Evolutionary conservation across 192 early-diverging fungal species (phyloP).

Genomic region (Chytriomyces hyalinus): DNA sequence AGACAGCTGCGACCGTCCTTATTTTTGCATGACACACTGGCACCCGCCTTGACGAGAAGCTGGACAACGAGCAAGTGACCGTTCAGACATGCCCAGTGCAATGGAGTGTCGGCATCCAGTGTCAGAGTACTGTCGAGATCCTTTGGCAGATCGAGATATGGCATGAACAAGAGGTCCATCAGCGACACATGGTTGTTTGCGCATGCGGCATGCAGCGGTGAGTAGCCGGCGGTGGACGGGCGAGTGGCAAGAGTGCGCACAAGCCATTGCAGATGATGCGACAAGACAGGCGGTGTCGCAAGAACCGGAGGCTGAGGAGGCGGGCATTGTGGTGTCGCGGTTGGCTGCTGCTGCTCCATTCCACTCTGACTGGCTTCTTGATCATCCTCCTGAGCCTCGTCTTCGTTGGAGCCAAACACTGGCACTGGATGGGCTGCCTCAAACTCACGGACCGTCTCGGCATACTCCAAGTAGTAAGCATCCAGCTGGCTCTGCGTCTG

Average conservation of each 20-base stretch:
- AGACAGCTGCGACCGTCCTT: constrained; percentile 37
- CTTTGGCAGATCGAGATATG: constrained; percentile 23
- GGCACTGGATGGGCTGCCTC: constrained; percentile 4
- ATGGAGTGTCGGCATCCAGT: constrained; percentile 57
- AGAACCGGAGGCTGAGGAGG: constrained; percentile 16
- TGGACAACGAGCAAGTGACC: constrained; percentile 74
- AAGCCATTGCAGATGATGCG: constrained; percentile 35
- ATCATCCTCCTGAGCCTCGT: constrained; percentile 3
- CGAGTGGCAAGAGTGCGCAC: constrained; percentile 31
- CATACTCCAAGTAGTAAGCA: constrained; percentile 1
- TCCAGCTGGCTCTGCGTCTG: background rate
- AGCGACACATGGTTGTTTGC: constrained; percentile 80
- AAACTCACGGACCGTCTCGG: background rate
- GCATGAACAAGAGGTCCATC: constrained; percentile 44
- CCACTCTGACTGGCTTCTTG: background rate
- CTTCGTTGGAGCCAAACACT: background rate
- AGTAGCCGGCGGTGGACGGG: constrained; percentile 45
- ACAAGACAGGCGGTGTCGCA: background rate
- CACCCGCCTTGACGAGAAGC: constrained; percentile 63
- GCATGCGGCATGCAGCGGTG: constrained; percentile 79
- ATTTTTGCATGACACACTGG: constrained; percentile 50
- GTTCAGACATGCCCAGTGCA: constrained; percentile 88
- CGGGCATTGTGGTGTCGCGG: constrained; percentile 15
- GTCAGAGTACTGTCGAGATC: constrained; percentile 36
- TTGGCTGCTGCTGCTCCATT: background rate